Evolutionary conservation across 352 stramenopile species (phyloP).

Genomic region (Globisporangium nunn): DNA sequence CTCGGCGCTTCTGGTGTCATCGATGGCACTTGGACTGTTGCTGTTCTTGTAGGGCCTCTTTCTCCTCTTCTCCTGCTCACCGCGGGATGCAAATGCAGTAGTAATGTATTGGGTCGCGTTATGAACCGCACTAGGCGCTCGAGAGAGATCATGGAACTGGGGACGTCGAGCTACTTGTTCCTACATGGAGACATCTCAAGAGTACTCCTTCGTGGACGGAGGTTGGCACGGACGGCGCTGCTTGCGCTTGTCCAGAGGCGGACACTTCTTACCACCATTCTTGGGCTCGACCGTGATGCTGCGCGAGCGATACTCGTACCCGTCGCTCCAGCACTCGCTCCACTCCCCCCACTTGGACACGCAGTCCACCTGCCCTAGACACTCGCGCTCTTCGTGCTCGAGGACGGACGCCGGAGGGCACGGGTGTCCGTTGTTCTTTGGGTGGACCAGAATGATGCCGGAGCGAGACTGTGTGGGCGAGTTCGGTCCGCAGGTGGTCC

Average conservation of each 20-base stretch:
- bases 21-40: not conserved
- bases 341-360: constrained; percentile 11
- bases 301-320: constrained; percentile 32
- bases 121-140: no score
- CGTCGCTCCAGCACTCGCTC: constrained; percentile 7
- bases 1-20: no score
- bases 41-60: no score
- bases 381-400: constrained; percentile 5
- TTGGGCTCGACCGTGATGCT: constrained; percentile 19
- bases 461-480: constrained; percentile 3
- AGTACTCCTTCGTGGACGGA: no score
- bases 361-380: constrained; percentile 6
- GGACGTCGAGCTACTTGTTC: no score
- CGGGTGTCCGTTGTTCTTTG: constrained; percentile 3
- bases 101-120: not conserved
- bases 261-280: constrained; percentile 29
- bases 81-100: no score
- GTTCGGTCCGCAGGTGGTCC: constrained; percentile 17
- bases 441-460: not conserved
- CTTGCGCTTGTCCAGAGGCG: constrained; percentile 6
- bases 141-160: no score
- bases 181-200: no score
- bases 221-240: constrained; percentile 6
- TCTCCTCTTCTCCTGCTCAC: no score
- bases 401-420: constrained; percentile 1